Evolutionary conservation across 257 asterid genomes (phyloP), one percentile per base, ranked within the genome.

Genomic region (Scutellaria barbata): DNA sequence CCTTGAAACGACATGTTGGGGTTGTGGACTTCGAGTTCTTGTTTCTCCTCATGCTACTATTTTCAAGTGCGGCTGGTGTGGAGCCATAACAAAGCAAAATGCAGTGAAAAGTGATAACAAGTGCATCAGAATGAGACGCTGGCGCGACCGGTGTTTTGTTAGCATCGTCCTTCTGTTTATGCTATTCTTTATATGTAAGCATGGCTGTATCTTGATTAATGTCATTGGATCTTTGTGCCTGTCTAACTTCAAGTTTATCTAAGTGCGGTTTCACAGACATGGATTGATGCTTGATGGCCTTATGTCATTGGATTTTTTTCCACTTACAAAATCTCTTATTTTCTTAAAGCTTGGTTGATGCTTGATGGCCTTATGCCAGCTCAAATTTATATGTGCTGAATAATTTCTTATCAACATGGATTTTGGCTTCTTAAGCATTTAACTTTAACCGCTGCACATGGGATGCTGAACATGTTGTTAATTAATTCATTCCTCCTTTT

Each of bases 61-160:
- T 75, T 91, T 94, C 77, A 89, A 86, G 79, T 94, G 98, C 39
- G 95, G 95, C 63, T 94, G 96, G 99, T 94, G 98, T 75, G 99
- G 96, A 79, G 96, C 98, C 58, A 88, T 94, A 76, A 89, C 96
- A 45, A 81, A 86, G 77, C 90, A 75, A 67, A 80, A 81, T 54
- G 73, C 78, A 17, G 68, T 66, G 69, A 88, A 84, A 73, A 63
- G 22, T 60, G 95, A 86, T 61, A 76, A 78, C 71, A 77, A 69
- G 63, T 71, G 74, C 81, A 72, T 84, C 16, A 63, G 76, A 72
- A 83, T 89, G 82, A 94, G 92, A 69, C 90, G 87, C 53, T 85
- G 84, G 81, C 87, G 95, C 10, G 98, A 94, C 71, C 82, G 86
- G n/a, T 87, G 88, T 74, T 85, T 89, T 74, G 90, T 94, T 67